phyloP scores from a whole-genome alignment of 1,284 basidiomycete genomes.

The Cryptococcus wingfieldii region DNA sequence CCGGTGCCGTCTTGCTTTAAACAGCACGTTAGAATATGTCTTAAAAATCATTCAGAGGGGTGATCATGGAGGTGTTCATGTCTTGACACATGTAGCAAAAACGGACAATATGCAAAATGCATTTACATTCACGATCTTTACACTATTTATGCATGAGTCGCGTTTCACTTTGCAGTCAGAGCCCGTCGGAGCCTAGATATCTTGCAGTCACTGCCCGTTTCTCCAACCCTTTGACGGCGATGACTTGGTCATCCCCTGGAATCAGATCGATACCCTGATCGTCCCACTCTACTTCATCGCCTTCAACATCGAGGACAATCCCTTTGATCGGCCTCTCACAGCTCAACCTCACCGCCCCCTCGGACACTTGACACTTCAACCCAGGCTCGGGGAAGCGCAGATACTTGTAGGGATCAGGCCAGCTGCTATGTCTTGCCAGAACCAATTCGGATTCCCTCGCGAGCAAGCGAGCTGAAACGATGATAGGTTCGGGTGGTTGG shows the following conservation, averaged over 20 bases:
- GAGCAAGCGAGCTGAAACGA: slow-evolving; percentile 66
- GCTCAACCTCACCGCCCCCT: slow-evolving; percentile 61
- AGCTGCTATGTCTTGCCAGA: slow-evolving; percentile 63
- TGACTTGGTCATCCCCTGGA: slow-evolving; percentile 68
- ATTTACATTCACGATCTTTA: not conserved
- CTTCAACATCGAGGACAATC: slow-evolving; percentile 69
- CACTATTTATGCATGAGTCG: not conserved
- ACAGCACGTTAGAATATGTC: not conserved
- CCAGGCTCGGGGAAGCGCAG: slow-evolving; percentile 68
- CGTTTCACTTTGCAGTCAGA: not conserved
- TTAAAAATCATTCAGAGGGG: too few species aligned
- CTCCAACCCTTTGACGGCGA: slow-evolving; percentile 62
- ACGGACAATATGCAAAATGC: not conserved
- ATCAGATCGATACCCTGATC: slow-evolving; percentile 85
- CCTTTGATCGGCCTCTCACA: slow-evolving; percentile 74
- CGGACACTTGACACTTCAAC: slow-evolving; percentile 56
- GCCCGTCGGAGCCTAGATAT: slow-evolving; percentile 13
- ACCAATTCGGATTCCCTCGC: slow-evolving; percentile 56
- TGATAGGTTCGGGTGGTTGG: slow-evolving; percentile 62
- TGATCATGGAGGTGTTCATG: too few species aligned
- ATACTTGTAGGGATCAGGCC: slow-evolving; percentile 88
- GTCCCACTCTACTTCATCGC: slow-evolving; percentile 65
- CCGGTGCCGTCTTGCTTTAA: not conserved
- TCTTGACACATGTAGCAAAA: not conserved
- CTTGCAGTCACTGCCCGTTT: slow-evolving; percentile 62